Conservation (phyloP, 306 rosid genomes). For the Neltuma alba region DNA sequence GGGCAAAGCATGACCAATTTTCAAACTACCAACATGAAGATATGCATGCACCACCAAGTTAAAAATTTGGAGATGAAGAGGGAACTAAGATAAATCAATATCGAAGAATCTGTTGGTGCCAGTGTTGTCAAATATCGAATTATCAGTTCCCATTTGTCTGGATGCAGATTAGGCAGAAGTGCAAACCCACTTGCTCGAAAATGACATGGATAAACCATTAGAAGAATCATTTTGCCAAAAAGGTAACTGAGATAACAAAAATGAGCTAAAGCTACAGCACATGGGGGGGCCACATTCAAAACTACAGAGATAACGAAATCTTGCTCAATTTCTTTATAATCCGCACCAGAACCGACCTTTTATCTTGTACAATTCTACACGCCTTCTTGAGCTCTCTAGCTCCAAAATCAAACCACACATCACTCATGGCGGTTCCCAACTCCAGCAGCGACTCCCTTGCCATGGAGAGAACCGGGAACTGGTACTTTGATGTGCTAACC, state of each 20-base stretch:
- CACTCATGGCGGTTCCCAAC: constrained; percentile 56
- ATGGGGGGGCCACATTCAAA: constrained; percentile 34
- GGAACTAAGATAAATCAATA: background rate
- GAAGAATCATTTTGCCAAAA: constrained; percentile 25
- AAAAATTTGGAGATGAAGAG: background rate
- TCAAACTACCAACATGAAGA: background rate
- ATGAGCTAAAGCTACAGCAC: constrained; percentile 20
- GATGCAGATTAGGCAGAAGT: constrained; percentile 1
- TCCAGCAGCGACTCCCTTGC: constrained; percentile 61
- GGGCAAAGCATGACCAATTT: background rate
- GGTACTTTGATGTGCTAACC: constrained; percentile 46
- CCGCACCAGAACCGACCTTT: background rate
- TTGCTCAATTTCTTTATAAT: constrained; percentile 32
- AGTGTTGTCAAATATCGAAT: constrained; percentile 16
- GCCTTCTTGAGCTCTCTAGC: constrained; percentile 25
- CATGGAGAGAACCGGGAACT: constrained; percentile 94
- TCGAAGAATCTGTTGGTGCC: background rate
- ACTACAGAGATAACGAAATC: constrained; percentile 12
- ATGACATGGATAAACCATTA: background rate
- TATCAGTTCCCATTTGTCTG: constrained; percentile 21
- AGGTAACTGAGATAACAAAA: constrained; percentile 12
- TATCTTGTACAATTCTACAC: background rate
- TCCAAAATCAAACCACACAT: constrained; percentile 19
- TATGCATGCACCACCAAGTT: background rate
- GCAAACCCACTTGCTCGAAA: background rate